Evolutionary conservation across 2,329 filamentous ascomycete species (phyloP), one percentile per base, ranked within the genome.

Genomic region (Camptophora hylomeconis): DNA sequence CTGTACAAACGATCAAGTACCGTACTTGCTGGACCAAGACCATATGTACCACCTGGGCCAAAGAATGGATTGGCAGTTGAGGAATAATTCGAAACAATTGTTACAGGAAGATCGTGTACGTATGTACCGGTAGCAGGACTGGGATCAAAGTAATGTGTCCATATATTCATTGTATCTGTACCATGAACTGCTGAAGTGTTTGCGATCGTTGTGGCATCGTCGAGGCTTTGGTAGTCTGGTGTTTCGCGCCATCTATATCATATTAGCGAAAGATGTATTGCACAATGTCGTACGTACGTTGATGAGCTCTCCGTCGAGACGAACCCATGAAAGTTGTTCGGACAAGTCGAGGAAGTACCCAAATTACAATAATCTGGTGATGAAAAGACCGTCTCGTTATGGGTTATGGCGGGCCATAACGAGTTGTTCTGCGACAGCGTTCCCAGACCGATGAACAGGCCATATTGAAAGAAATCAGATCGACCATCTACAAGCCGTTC

Each of bases 341-440:
- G 15, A 22, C 36, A 40, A 15, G 33, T 30, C 13, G 28, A 13
- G 20, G 50, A 48, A 25, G 51, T 50, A 30, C 49, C 51, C 13
- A 36, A 38, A 12, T 42, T 42, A 32, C 58, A 61, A 34, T 54
- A 60, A 14, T 42, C 34, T 5, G 36, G 35, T 11, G 46, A 42
- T 3, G 54, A 49, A 16, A 60, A 52, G 0, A 51, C 53, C 7
- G 55, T 59, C 32, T 59, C 54, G 33, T 61, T 61, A 24, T 54
- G 48, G 17, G 44, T 38, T 33, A 61, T 37, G 15, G 56, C 57
- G 4, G 57, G 56, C 56, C 55, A 60, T 10, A 58, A 39, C 25
- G 55, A 59, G 28, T 59, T 51, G 34, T 61, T 61, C 35, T 60
- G 57, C 37, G 55, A 50, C 1, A 54, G 53, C 5, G 50, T 50